Evolutionary conservation across 805 yeast species (phyloP), one percentile per base, ranked within the genome.

Genomic region (Yarrowia osloensis): DNA sequence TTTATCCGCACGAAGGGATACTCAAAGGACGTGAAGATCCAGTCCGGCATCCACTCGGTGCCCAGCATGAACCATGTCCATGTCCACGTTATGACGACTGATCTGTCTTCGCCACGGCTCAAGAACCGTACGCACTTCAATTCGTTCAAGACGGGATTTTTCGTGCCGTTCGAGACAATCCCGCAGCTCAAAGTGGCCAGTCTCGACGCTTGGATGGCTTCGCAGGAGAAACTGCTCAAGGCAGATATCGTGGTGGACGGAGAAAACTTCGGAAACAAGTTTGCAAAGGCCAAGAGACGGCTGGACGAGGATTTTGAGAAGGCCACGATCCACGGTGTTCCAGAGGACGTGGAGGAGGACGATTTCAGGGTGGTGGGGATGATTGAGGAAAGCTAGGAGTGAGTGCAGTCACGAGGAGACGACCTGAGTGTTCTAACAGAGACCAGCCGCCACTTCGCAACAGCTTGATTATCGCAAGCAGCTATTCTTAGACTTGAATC

Each of bases 51-150:
- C 24, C 96, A 90, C 75, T 76, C 89, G 4, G 81, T 82, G 1
- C 96, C 96, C 2, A 87, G 92, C 0, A 74, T 90, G 81, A 76
- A 76, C 44, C 89, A 90, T 73, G 71, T 90, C 52, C 96, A 90
- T 72, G 78, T 90, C 21, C 96, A 90, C 77, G 85, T 90, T 26
- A 80, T 90, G 57, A 86, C 92, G 0, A 79, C 77, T 59, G 96
- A 90, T 75, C 82, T 88, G 72, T 72, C 79, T 70, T 84, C 89
- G 11, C 77, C 77, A 0, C 72, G 79, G 28, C 67, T 90, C 77
- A 90, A 89, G 74, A 79, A 85, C 70, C 84, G 82, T 68, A 81
- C 80, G 67, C 96, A 90, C 75, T 90, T 85, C 75, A 87, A 87
- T 73, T 86, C 92, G 3, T 90, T 90, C 76, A 86, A 80, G 22